Base-by-base conservation (phyloP, 2,329 filamentous ascomycete genomes). In the Colletotrichum gigasporum region DNA sequence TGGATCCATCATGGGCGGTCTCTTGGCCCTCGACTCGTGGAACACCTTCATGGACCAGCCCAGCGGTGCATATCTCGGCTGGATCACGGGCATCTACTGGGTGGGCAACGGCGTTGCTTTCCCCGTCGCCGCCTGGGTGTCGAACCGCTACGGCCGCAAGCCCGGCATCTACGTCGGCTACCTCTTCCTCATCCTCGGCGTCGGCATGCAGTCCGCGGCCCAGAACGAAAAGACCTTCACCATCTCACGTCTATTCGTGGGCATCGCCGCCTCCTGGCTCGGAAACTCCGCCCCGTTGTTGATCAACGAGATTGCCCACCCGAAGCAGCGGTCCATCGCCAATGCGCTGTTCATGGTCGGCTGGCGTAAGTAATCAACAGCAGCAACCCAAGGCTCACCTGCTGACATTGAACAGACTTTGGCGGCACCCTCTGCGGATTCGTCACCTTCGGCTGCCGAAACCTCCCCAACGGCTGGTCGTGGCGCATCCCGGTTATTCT, bases 1-100 rank as follows among this genome's bases (percentile, higher is more conserved):
- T 26, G 75, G 74, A 18, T 79, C 77, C 1, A 74, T 82, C 63
- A 79, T 80, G 77, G 83, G 83, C 63, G 81, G 79, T 10, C 72
- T 83, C 0, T 79, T 82, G 55, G 74, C 80, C 8, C 72, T 81
- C 0, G 64, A 72, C 0, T 70, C 76, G 63, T 83, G 81, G 80
- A 74, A 76, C 54, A 58, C 66, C 2, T 81, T 80, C 60, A 81
- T 83, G 52, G 71, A 72, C 24, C 69, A 78, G 35, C 79, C 79
- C 1, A 41, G 67, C 12, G 77, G 75, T 3, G 71, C 74, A n/a
- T 68, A 74, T 14, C 73, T 80, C 1, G 79, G 78, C 30, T 69
- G 76, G 6, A 73, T 81, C 44, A 78, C 75, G 35, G 74, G 78
- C 5, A 77, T 74, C 18, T 80, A 76, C 75, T 75, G 76, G 63